A percentile compares a stretch with the other conserved stretches of the same genome.
Conservation (phyloP, 2,329 filamentous ascomycete species). For the Lecanicillium sp. region DNA sequence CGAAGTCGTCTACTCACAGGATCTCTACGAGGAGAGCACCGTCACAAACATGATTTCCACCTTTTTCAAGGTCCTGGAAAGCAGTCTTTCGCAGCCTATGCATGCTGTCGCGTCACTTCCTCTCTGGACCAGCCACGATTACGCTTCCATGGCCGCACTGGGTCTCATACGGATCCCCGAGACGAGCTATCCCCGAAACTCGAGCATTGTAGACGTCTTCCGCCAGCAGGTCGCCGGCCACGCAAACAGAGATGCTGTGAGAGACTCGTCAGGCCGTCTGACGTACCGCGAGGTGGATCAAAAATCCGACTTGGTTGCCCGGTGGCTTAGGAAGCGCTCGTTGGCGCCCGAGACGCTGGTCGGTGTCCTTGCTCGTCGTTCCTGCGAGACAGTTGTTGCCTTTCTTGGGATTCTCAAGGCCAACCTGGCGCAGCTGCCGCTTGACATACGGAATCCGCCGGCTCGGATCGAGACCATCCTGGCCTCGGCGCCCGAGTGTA, state of each 20-base stretch:
- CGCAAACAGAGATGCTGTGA: conserved; percentile 16
- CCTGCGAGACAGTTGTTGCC: conserved; percentile 19
- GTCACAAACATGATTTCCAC: background rate
- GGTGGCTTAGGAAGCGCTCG: conserved; percentile 13
- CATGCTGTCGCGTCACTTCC: background rate
- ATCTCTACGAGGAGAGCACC: background rate
- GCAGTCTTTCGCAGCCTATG: background rate
- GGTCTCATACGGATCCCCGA: too few relatives aligned
- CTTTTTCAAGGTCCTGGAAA: background rate
- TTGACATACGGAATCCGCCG: conserved; percentile 17
- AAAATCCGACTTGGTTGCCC: conserved; percentile 17
- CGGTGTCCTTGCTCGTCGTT: conserved; percentile 16
- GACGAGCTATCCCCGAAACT: conserved; percentile 17
- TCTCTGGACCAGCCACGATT: conserved; percentile 2
- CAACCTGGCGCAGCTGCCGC: conserved; percentile 20
- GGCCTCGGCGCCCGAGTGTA: background rate
- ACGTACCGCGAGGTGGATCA: conserved; percentile 20
- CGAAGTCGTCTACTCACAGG: background rate
- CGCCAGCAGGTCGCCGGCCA: conserved; percentile 14
- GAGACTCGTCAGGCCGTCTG: conserved; percentile 14
- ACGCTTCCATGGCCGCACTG: too few relatives aligned
- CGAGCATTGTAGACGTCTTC: conserved; percentile 20
- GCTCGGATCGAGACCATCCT: conserved; percentile 17
- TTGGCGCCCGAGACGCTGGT: conserved; percentile 18
- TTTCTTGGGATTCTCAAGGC: conserved; percentile 22